Conservation (phyloP, 2,329 filamentous ascomycete genomes). For the Cercospora canescens region DNA sequence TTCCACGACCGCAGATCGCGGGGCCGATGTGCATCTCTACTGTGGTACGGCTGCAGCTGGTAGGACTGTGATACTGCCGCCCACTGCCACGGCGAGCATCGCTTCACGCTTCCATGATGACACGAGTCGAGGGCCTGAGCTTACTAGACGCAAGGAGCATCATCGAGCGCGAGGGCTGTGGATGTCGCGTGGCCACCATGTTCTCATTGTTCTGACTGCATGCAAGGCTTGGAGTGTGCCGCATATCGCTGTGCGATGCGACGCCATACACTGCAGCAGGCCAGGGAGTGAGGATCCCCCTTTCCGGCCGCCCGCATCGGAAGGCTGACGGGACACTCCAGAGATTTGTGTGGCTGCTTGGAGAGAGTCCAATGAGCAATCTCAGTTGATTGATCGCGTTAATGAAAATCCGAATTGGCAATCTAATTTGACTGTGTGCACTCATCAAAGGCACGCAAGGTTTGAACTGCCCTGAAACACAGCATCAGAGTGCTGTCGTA, state of each 20-base stretch:
- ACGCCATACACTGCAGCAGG: neutral
- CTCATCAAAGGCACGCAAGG: neutral
- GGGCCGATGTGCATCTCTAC: constrained; percentile 8
- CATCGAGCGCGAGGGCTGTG: neutral
- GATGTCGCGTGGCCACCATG: constrained; percentile 1
- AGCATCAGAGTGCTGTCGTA: neutral
- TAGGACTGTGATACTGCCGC: neutral
- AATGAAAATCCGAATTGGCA: constrained; percentile 8
- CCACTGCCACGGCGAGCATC: no score
- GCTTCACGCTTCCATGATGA: neutral
- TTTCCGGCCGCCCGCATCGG: neutral
- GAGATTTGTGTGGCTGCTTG: neutral
- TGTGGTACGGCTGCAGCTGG: constrained; percentile 2
- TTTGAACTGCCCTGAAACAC: neutral
- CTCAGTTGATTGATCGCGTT: no score
- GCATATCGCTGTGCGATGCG: neutral
- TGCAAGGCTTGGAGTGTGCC: neutral
- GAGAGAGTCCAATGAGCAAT: neutral
- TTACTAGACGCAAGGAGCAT: constrained; percentile 1
- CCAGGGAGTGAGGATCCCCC: neutral
- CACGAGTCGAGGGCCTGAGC: neutral
- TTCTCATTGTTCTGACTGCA: constrained; percentile 1
- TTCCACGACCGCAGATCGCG: constrained; percentile 9
- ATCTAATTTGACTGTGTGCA: neutral
- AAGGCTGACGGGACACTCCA: neutral